Base-by-base conservation (phyloP, 345 rosid species). In the Moringa oleifera region DNA sequence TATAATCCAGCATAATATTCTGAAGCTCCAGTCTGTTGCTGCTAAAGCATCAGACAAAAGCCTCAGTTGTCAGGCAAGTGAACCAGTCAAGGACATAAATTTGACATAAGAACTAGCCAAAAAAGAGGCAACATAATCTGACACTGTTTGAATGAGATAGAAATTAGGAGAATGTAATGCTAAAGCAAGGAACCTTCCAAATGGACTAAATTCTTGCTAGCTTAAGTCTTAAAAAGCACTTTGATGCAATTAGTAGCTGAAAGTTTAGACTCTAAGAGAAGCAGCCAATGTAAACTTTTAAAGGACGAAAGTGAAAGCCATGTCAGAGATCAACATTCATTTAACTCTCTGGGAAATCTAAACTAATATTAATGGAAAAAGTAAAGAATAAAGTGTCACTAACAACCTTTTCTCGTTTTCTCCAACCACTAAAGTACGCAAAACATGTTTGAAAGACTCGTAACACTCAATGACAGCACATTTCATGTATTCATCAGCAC, bases 401-500 rank as follows among this genome's bases (percentile, higher is more conserved):
- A 68, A 45, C 36, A 78, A 93, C 99, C 97, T 90, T 82, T 90
- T 90, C 78, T 94, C 99, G 76, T 79, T 85, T 74, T 94, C 99
- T 66, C 99, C 97, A 73, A 81, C 79, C 9, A 94, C 89, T 79
- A 90, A 75, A 68, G 83, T 75, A 47, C 83, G 81, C 67, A 94
- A 73, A 57, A 90, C 81, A 78, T 79, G 84, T 72, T 94, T 94
- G 63, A 94, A 79, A 57, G 99, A 88, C 70, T 88, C 97, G 23
- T 94, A 94, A 81, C 99, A 90, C 78, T 94, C 99, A 55, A 88
- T 86, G 53, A 93, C 97, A 58, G 97, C 96, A 79, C 97, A 93
- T 76, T 93, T 90, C 99, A 93, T 86, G 77, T 88, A 93, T 57
- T 93, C 97, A 71, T 93, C 99, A 6, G 88, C 89, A 62, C 95